Evolutionary conservation across 148 eudicot genomes (phyloP).

Genomic region (Cornus florida): DNA sequence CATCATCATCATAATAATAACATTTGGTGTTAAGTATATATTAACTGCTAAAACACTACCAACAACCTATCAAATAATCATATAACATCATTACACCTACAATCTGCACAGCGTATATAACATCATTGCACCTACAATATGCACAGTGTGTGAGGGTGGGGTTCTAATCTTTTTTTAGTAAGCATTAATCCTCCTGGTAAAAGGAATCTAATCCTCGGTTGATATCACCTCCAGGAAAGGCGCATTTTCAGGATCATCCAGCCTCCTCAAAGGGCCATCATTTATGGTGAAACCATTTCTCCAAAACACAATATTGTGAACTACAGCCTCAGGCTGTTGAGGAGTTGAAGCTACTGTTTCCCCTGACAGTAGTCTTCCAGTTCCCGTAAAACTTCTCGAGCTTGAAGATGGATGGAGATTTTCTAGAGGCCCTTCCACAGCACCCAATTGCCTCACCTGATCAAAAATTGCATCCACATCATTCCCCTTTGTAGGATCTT

Average conservation of each 20-base stretch:
- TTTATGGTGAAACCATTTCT: constrained; percentile 82
- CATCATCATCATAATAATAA: too few species aligned
- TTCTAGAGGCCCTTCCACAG: constrained; percentile 66
- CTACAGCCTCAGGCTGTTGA: constrained; percentile 67
- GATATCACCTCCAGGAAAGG: constrained; percentile 68
- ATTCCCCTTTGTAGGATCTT: constrained; percentile 76
- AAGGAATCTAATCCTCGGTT: neutral
- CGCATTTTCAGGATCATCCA: constrained; percentile 92
- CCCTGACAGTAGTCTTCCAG: constrained; percentile 79
- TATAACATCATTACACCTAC: too few species aligned
- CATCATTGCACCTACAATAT: too few species aligned
- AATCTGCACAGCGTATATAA: too few species aligned
- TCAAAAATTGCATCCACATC: constrained; percentile 89
- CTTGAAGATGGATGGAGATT: constrained; percentile 65
- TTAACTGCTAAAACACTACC: too few species aligned
- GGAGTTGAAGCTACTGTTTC: constrained; percentile 61
- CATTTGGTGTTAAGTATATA: too few species aligned
- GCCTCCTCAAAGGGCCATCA: constrained; percentile 85
- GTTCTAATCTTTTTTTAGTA: too few species aligned
- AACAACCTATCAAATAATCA: too few species aligned
- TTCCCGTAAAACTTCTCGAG: constrained; percentile 81
- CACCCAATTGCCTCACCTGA: constrained; percentile 81
- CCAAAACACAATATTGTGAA: constrained; percentile 88
- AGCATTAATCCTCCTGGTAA: neutral
- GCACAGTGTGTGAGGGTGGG: too few species aligned